A percentile compares a stretch with the other conserved stretches of the same genome.
Conservation (phyloP, 2,329 filamentous ascomycete genomes). For the Dryadomyces quercus-mongolicae region DNA sequence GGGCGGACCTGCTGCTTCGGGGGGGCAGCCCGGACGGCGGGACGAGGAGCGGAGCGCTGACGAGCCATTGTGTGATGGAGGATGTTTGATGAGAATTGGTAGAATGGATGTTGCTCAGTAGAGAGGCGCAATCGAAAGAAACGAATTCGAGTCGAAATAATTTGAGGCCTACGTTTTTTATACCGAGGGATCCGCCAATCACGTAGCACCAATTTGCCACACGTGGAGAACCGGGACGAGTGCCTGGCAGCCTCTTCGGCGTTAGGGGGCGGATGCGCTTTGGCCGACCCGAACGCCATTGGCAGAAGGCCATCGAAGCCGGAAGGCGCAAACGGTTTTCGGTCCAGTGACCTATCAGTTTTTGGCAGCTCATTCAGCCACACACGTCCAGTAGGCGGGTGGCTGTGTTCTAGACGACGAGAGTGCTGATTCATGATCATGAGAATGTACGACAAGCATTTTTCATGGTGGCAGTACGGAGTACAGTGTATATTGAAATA, state of each 20-base stretch:
- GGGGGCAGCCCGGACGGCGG: constrained; percentile 52
- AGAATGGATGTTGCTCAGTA: no score
- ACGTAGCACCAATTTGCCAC: constrained; percentile 11
- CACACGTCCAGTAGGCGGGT: no score
- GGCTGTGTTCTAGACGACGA: no score
- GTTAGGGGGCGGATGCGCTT: not conserved
- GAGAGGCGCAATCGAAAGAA: no score
- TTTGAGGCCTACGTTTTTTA: not conserved
- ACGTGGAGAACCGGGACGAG: not conserved
- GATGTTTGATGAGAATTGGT: not conserved
- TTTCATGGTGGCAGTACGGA: no score
- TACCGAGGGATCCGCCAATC: constrained; percentile 10
- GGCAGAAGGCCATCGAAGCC: not conserved
- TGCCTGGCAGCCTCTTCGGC: not conserved
- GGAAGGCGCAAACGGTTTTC: no score
- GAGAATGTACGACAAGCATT: no score
- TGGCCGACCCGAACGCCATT: not conserved
- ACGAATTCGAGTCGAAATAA: not conserved
- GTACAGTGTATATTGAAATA: no score
- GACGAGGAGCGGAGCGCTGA: constrained; percentile 55
- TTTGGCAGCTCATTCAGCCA: no score
- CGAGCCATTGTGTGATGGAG: constrained; percentile 50
- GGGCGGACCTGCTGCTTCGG: constrained; percentile 50
- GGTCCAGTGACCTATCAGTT: no score
- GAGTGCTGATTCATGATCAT: not conserved